phyloP scores from a whole-genome alignment of 2,329 filamentous ascomycete species.

The Tothia fuscella region DNA sequence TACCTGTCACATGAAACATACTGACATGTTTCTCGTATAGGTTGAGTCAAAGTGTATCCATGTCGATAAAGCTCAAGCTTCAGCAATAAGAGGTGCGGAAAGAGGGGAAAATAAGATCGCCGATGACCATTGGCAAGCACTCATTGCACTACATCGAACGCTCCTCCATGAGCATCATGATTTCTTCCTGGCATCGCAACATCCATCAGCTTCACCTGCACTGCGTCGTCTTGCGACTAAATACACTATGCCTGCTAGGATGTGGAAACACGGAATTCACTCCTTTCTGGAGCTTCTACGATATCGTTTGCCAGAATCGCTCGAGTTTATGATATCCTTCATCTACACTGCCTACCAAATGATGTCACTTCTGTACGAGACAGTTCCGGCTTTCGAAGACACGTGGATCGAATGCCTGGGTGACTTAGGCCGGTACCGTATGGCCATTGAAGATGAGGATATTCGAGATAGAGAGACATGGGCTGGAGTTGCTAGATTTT shows the following conservation, averaged over 20 bases:
- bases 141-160: conserved; percentile 72
- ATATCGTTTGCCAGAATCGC: conserved; percentile 59
- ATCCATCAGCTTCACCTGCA: conserved; percentile 61
- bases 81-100: conserved; percentile 39
- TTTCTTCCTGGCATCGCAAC: conserved; percentile 51
- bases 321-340: conserved; percentile 85
- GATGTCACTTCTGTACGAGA: conserved; percentile 79
- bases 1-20: too few species aligned
- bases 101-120: conserved; percentile 33
- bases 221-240: conserved; percentile 60
- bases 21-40: too few species aligned
- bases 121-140: conserved; percentile 69
- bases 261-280: conserved; percentile 93
- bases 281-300: conserved; percentile 59
- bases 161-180: conserved; percentile 74
- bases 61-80: conserved; percentile 53
- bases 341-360: conserved; percentile 85
- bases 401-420: conserved; percentile 93
- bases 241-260: conserved; percentile 81
- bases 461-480: conserved; percentile 65
- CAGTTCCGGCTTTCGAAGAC: conserved; percentile 67
- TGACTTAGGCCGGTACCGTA: conserved; percentile 72
- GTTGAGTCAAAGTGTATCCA: conserved; percentile 82
- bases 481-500: conserved; percentile 66
- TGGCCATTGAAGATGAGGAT: conserved; percentile 84